Percentiles rank a stretch among this genome's conserved stretches.
Evolutionary conservation across 345 rosid genomes (phyloP).

Genomic region (Salix dunnii): DNA sequence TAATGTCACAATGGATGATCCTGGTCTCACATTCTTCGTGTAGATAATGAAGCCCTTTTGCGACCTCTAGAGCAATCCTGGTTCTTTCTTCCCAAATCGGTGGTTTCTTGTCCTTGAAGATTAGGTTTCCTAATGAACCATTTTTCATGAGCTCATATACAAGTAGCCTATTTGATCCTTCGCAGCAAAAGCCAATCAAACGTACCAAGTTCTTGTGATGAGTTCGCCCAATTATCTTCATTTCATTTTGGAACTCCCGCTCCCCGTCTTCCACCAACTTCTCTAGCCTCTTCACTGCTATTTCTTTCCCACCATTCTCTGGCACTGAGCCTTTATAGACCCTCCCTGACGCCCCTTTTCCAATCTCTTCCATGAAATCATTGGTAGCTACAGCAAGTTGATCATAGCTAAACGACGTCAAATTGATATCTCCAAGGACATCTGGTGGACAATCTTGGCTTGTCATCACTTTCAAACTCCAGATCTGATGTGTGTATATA

Average conservation of each 20-base stretch:
- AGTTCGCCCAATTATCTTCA: background rate
- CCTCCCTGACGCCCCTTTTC: background rate
- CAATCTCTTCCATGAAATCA: background rate
- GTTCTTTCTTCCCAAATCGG: background rate
- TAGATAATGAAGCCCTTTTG: conserved; percentile 8
- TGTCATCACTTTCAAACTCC: background rate
- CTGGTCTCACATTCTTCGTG: conserved; percentile 11
- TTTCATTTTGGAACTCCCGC: background rate
- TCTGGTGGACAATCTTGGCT: background rate
- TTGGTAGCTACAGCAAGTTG: background rate
- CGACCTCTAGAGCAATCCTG: background rate
- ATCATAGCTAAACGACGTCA: background rate
- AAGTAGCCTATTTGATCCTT: background rate
- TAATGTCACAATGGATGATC: conserved; percentile 20
- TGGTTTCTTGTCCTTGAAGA: background rate
- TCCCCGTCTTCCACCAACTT: background rate
- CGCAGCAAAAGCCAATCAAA: background rate
- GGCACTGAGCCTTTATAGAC: background rate
- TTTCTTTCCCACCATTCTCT: background rate
- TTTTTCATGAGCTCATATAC: background rate
- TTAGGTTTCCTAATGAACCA: background rate
- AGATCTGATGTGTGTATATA: no score
- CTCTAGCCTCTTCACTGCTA: background rate
- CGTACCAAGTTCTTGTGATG: background rate
- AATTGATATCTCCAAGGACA: background rate